A percentile compares a stretch with the other conserved stretches of the same genome.
These are phyloP conservation scores for Piromyces finnis DNA, from an alignment of 192 early-diverging fungal species.

Conservation along the genomic window DNA sequence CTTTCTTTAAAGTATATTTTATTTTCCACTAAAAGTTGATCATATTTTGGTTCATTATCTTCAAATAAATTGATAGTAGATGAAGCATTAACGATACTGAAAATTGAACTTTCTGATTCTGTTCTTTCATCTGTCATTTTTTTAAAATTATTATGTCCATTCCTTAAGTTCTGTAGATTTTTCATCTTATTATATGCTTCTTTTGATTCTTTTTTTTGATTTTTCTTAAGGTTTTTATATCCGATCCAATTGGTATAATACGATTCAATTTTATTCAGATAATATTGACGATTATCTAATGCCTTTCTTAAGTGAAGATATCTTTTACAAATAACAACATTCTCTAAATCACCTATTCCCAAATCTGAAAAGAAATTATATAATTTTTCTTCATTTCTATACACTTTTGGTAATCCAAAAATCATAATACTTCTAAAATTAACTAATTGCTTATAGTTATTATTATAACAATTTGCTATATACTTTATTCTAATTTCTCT, in stretches of 20 bases:
- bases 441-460: slow-evolving; percentile 21
- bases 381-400: slow-evolving; percentile 25
- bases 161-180: background rate
- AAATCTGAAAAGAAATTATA: slow-evolving; percentile 28
- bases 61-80: background rate
- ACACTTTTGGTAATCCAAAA: slow-evolving; percentile 19
- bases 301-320: slow-evolving; percentile 20
- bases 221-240: background rate
- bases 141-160: background rate
- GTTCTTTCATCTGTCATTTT: background rate
- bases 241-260: slow-evolving; percentile 4
- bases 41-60: background rate
- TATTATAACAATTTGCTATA: slow-evolving; percentile 14
- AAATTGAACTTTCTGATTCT: background rate
- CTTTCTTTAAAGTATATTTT: background rate
- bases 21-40: background rate
- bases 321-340: slow-evolving; percentile 24
- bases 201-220: background rate
- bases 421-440: slow-evolving; percentile 34
- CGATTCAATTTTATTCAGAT: slow-evolving; percentile 16
- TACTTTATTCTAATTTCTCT: slow-evolving; percentile 20
- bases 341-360: slow-evolving; percentile 30
- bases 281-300: slow-evolving; percentile 16
- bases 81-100: background rate
- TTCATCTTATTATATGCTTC: background rate